These are phyloP conservation scores for Cercospora sp. DNA, from an alignment of 2,329 filamentous ascomycete genomes.

Conservation along the genomic window DNA sequence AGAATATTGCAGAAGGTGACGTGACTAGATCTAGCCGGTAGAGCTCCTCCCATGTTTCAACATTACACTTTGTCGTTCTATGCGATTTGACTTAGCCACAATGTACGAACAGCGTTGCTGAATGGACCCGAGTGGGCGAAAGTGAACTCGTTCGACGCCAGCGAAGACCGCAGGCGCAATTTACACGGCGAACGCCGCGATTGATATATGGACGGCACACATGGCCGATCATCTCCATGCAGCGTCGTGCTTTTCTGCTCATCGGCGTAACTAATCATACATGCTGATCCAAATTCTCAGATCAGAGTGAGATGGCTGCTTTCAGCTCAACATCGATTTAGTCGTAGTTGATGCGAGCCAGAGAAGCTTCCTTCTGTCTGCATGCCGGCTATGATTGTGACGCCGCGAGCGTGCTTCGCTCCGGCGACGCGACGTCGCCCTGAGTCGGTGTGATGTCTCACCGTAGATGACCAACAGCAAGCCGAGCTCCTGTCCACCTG, in stretches of 20 bases:
- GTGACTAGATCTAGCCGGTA: background rate
- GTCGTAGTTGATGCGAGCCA: background rate
- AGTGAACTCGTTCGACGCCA: background rate
- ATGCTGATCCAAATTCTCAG: background rate
- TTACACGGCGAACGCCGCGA: background rate
- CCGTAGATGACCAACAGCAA: background rate
- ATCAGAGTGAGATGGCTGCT: background rate
- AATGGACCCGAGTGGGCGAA: background rate
- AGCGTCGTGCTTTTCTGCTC: background rate
- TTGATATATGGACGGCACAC: background rate
- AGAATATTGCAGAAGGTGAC: background rate
- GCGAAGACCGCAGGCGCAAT: background rate
- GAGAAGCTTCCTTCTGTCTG: background rate
- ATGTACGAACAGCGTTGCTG: background rate
- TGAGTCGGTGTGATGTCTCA: background rate
- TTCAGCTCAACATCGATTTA: background rate
- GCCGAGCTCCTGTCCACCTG: background rate
- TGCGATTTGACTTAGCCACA: background rate
- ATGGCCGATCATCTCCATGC: background rate
- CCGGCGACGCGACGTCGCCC: background rate
- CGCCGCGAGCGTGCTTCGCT: background rate
- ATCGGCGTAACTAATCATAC: background rate
- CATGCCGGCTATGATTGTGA: background rate
- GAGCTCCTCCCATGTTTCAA: background rate
- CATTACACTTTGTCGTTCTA: background rate